These are phyloP conservation scores for Botrytis pseudocinerea DNA, from an alignment of 2,329 filamentous ascomycete species.

Conservation along the genomic window DNA sequence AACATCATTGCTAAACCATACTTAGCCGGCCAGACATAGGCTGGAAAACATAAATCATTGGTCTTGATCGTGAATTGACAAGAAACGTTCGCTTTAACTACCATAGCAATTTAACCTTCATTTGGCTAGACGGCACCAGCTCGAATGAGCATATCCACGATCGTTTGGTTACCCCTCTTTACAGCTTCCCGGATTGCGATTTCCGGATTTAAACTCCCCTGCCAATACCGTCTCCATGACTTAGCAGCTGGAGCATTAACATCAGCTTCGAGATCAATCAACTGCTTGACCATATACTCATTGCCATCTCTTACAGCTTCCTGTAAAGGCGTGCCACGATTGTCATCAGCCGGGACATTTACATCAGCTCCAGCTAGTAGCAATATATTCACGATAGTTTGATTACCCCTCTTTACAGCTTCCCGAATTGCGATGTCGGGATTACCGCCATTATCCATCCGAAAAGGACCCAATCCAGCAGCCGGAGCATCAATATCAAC, in stretches of 20 bases:
- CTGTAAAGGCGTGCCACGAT: background rate
- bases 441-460: too few species aligned
- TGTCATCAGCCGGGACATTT: background rate
- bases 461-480: too few species aligned
- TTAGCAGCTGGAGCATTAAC: background rate
- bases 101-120: background rate
- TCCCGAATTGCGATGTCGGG: too few species aligned
- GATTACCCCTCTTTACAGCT: background rate
- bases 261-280: background rate
- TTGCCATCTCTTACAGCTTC: background rate
- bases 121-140: background rate
- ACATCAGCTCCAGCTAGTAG: background rate
- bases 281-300: background rate
- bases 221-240: accelerated
- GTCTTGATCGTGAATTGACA: background rate
- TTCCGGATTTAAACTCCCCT: accelerated
- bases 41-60: accelerated
- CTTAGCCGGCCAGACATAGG: too few species aligned
- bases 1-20: background rate
- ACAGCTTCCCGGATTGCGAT: background rate
- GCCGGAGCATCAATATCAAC: background rate
- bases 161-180: constrained; percentile 24
- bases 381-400: background rate
- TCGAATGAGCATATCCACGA: constrained; percentile 18
- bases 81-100: accelerated